Conservation (phyloP, 257 asterid genomes). For the Echites panduratus region DNA sequence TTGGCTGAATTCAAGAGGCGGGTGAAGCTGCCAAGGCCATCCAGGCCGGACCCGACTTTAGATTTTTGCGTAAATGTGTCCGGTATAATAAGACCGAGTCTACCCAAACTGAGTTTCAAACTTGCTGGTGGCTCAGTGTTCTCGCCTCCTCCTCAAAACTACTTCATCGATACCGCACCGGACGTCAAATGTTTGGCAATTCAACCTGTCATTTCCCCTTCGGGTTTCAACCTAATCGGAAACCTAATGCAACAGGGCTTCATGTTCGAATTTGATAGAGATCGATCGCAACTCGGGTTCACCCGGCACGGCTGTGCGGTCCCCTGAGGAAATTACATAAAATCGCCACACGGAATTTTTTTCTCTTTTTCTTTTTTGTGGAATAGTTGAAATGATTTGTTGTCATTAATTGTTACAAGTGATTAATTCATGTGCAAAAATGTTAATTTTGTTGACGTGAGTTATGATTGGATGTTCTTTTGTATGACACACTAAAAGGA, state of each 20-base stretch:
- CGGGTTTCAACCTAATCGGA: slow-evolving; percentile 63
- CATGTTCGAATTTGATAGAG: slow-evolving; percentile 59
- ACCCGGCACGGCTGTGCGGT: slow-evolving; percentile 51
- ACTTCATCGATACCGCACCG: slow-evolving; percentile 58
- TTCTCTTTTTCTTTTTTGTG: background rate
- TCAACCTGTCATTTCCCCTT: slow-evolving; percentile 43
- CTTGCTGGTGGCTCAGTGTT: slow-evolving; percentile 53
- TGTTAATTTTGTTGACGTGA: background rate
- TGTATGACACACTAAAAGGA: slow-evolving; percentile 22
- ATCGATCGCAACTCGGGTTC: slow-evolving; percentile 49
- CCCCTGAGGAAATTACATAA: slow-evolving; percentile 19
- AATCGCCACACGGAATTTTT: slow-evolving; percentile 5
- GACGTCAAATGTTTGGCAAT: slow-evolving; percentile 64
- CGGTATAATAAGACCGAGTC: slow-evolving; percentile 22
- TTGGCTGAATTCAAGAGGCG: slow-evolving; percentile 43
- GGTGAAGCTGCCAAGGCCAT: slow-evolving; percentile 36
- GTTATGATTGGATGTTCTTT: slow-evolving; percentile 13
- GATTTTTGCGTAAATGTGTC: slow-evolving; percentile 66
- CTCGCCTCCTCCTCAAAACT: slow-evolving; percentile 60
- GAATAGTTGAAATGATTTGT: slow-evolving; percentile 3
- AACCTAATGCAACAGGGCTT: slow-evolving; percentile 86
- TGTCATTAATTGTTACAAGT: slow-evolving; percentile 8
- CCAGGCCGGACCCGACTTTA: slow-evolving; percentile 34
- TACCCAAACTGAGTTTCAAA: slow-evolving; percentile 63
- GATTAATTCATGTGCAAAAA: slow-evolving; percentile 11